Conservation (phyloP, 2,329 filamentous ascomycete genomes). For the Clarireedia paspali region DNA sequence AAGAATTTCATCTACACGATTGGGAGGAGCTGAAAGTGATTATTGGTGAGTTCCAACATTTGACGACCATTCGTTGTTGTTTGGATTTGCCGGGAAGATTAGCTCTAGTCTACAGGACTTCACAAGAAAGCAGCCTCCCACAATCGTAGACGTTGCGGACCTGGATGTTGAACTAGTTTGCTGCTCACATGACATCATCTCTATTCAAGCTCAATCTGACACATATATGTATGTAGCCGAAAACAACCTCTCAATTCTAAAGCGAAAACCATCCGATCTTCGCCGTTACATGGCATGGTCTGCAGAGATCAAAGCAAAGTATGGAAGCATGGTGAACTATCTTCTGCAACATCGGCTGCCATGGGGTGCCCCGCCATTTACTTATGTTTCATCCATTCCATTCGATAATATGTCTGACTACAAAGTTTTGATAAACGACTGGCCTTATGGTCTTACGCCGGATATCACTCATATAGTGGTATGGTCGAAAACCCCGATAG, state of each 20-base stretch:
- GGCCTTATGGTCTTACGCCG: constrained; percentile 73
- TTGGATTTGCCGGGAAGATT: neutral
- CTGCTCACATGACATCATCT: neutral
- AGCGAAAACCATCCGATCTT: constrained; percentile 73
- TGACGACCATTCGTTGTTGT: neutral
- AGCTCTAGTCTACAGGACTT: neutral
- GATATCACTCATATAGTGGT: constrained; percentile 76
- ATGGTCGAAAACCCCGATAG: constrained; percentile 79
- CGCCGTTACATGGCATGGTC: constrained; percentile 75
- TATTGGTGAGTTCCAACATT: constrained; percentile 41
- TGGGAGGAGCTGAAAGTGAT: constrained; percentile 69
- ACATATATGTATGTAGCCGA: constrained; percentile 23
- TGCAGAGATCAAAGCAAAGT: constrained; percentile 57
- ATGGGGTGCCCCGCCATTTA: constrained; percentile 54
- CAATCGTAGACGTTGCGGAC: too few relatives aligned
- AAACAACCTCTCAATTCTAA: constrained; percentile 65
- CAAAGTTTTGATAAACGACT: constrained; percentile 79
- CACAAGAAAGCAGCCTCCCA: neutral
- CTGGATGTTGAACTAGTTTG: neutral
- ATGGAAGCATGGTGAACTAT: constrained; percentile 75
- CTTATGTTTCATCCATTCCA: constrained; percentile 32
- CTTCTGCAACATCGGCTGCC: constrained; percentile 66
- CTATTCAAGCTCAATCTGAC: neutral
- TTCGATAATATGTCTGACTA: constrained; percentile 50
- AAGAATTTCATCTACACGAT: constrained; percentile 59